Evolutionary conservation across 2,329 filamentous ascomycete genomes (phyloP).

Genomic region (Hymenoscyphus fructigenus): DNA sequence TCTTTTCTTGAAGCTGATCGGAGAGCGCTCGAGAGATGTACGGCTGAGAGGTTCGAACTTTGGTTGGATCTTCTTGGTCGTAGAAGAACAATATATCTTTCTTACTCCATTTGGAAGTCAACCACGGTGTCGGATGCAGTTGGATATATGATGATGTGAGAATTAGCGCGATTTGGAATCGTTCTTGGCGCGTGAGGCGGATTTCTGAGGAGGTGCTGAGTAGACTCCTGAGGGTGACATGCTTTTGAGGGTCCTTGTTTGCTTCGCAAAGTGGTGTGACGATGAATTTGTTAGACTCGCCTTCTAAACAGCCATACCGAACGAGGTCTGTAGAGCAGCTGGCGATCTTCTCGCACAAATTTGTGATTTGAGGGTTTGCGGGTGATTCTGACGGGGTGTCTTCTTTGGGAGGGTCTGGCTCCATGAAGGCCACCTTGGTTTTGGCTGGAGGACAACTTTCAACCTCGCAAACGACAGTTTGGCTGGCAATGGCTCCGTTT

Average conservation of each 20-base stretch:
- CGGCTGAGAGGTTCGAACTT: constrained; percentile 18
- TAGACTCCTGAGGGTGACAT: constrained; percentile 15
- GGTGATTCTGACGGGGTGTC: constrained; percentile 1
- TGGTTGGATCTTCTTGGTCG: constrained; percentile 9
- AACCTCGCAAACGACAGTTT: not conserved
- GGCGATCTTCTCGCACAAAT: constrained; percentile 20
- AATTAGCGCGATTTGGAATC: constrained; percentile 19
- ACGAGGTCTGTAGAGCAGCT: constrained; percentile 14
- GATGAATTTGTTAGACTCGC: constrained; percentile 13
- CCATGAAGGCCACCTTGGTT: constrained; percentile 13
- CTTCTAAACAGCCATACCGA: constrained; percentile 17
- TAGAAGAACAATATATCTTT: constrained; percentile 22
- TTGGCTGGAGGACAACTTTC: not conserved
- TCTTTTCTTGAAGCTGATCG: not conserved
- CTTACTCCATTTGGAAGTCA: constrained; percentile 19
- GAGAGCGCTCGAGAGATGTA: constrained; percentile 21
- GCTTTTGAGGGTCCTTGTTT: constrained; percentile 14
- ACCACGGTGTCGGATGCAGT: constrained; percentile 21
- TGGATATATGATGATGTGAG: constrained; percentile 21
- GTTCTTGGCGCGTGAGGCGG: constrained; percentile 14
- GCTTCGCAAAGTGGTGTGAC: constrained; percentile 16
- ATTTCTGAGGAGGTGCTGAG: constrained; percentile 13
- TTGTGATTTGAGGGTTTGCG: constrained; percentile 7
- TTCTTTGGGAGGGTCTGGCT: not conserved
- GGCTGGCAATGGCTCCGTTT: not conserved